Percentiles rank a stretch among this genome's conserved stretches.
phyloP scores from a whole-genome alignment of 2,329 filamentous ascomycete species.

The Thermothelomyces thermophilus region DNA sequence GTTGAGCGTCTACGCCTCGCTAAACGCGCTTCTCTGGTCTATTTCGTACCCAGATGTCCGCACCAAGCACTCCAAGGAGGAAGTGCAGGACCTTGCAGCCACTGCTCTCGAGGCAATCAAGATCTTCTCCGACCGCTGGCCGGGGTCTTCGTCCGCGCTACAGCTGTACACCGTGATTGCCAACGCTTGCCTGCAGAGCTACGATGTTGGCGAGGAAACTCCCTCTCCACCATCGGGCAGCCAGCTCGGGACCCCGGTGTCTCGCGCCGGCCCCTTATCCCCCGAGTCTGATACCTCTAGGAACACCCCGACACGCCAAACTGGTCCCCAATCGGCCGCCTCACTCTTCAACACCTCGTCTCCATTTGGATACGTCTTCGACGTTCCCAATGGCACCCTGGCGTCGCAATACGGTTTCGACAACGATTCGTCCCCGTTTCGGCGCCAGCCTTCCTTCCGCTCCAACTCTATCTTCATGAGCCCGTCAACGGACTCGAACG shows the following conservation, averaged over 20 bases:
- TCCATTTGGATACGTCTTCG: slow-evolving; percentile 51
- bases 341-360: slow-evolving; percentile 20
- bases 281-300: slow-evolving; percentile 35
- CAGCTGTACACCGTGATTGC: slow-evolving; percentile 84
- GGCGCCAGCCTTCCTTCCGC: slow-evolving; percentile 49
- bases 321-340: slow-evolving; percentile 16
- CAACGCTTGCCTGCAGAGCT: slow-evolving; percentile 79
- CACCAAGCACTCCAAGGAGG: slow-evolving; percentile 61
- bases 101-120: slow-evolving; percentile 72
- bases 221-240: slow-evolving; percentile 32
- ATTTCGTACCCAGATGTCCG: slow-evolving; percentile 83
- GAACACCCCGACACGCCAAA: slow-evolving; percentile 11
- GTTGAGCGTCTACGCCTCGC: slow-evolving; percentile 79
- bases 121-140: slow-evolving; percentile 81
- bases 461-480: slow-evolving; percentile 62
- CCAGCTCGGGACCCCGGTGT: slow-evolving; percentile 39
- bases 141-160: slow-evolving; percentile 76
- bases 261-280: slow-evolving; percentile 44
- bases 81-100: slow-evolving; percentile 68
- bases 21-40: slow-evolving; percentile 89
- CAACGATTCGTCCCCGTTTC: slow-evolving; percentile 29
- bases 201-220: slow-evolving; percentile 54
- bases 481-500: slow-evolving; percentile 47
- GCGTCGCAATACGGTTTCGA: slow-evolving; percentile 17
- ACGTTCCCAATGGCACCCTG: slow-evolving; percentile 48